These are phyloP conservation scores for Fusarium equiseti DNA, from an alignment of 2,329 filamentous ascomycete species.

Conservation along the genomic window DNA sequence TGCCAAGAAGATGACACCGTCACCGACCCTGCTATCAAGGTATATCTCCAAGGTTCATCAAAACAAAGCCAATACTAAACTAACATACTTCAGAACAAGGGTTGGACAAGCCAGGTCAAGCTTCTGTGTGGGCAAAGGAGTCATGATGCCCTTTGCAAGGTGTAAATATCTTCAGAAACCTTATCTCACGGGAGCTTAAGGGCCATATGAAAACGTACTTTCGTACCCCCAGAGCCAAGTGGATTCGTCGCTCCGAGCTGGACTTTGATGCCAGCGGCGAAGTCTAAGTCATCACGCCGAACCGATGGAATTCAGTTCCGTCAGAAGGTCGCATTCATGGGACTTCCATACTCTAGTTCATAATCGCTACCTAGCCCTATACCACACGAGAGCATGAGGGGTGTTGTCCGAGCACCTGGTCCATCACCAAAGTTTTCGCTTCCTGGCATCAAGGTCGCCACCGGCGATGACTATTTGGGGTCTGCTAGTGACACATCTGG, in stretches of 20 bases:
- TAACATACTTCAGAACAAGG: neutral
- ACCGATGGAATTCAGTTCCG: neutral
- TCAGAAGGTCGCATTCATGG: neutral
- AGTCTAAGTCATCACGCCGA: neutral
- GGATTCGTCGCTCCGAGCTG: neutral
- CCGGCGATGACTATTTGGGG: neutral
- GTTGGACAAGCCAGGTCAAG: neutral
- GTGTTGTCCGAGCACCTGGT: neutral
- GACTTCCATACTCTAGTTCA: neutral
- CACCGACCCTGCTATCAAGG: neutral
- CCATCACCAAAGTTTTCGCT: neutral
- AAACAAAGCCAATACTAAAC: neutral
- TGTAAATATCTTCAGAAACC: no score
- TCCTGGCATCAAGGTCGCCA: neutral
- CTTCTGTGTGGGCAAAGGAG: neutral
- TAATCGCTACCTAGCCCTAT: neutral
- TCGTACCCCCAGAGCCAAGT: neutral
- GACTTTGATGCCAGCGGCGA: neutral
- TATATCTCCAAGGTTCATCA: neutral
- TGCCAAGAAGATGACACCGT: neutral
- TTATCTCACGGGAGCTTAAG: neutral
- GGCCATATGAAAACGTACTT: neutral
- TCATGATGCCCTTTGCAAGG: no score
- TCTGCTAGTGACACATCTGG: no score
- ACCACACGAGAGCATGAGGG: neutral